Evolutionary conservation across 768 basidiomycete species (phyloP).

Genomic region (Lentinula edodes): DNA sequence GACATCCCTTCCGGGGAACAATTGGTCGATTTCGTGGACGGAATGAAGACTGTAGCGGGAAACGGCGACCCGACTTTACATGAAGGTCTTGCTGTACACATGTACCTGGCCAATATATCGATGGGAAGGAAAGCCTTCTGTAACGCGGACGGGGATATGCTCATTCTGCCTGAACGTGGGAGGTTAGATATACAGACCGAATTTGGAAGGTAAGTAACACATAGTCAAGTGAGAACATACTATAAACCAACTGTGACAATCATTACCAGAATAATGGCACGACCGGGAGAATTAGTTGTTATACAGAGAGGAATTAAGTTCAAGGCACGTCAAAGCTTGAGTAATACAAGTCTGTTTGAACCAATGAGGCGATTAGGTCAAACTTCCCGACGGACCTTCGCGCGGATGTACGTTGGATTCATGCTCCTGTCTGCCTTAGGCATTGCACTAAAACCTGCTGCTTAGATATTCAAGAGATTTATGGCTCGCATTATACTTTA

Average conservation of each 20-base stretch:
- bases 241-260: conserved; percentile 1
- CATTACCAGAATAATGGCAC: conserved; percentile 46
- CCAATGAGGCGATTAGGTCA: conserved; percentile 24
- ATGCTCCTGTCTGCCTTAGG: neutral
- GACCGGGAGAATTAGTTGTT: conserved; percentile 60
- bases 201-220: conserved; percentile 48
- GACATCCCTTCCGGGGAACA: conserved; percentile 36
- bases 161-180: conserved; percentile 62
- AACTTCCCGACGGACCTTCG: conserved; percentile 52
- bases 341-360: neutral
- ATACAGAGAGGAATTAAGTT: conserved; percentile 65
- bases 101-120: conserved; percentile 53
- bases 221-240: neutral
- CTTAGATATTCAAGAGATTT: conserved; percentile 59
- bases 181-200: conserved; percentile 67
- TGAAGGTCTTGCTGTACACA: conserved; percentile 60
- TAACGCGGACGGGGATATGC: conserved; percentile 61
- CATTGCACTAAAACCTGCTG: neutral
- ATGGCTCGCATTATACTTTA: conserved; percentile 54
- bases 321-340: conserved; percentile 34
- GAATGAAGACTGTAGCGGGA: conserved; percentile 58
- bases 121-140: conserved; percentile 60
- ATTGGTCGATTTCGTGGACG: conserved; percentile 50
- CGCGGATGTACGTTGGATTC: conserved; percentile 45
- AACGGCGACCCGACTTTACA: conserved; percentile 58